Base-by-base conservation (phyloP, 768 basidiomycete genomes). In the Podaxis rugospora region DNA sequence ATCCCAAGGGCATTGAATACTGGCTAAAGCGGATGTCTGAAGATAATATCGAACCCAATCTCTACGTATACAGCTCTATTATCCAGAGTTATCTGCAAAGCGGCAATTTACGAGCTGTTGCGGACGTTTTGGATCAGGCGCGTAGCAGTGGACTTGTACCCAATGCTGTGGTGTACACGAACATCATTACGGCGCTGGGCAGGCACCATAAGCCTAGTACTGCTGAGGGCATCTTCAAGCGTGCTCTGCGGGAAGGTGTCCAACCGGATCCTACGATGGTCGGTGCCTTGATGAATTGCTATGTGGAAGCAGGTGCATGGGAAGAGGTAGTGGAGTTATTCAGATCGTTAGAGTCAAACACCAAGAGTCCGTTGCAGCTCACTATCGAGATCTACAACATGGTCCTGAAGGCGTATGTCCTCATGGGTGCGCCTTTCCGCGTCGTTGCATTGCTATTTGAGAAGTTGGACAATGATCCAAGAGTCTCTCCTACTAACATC, bases 231-330 rank as follows among this genome's bases (percentile, higher is more conserved):
- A 71, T 91, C 52, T 92, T 85, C 74, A 76, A 82, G 71, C 82
- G 79, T 46, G 90, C 90, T 0, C 51, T 92, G 49, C 67, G 71
- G 14, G 84, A 88, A 40, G 86, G 86, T 14, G 67, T 93, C 57
- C 70, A 73, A 14, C 89, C 89, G 2, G 87, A 91, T 69, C 76
- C 78, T 37, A 74, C 70, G 40, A 87, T 93, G 87, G 76, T 87
- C 64, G 80, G 83, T 13, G 74, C 88, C 5, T 71, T 96, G 52
- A 86, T 98, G 86, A 85, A 91, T 66, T 93, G 89, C 0, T 85
- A 95, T 67, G 88, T 92, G 52, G 86, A 91, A 67, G 80, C 86
- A 1, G 91, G 89, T 1, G 85, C 87, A 10, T 97, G 93, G 92
- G 71, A 75, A 49, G 86, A 86, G 25, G 92, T 88, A 18, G 79